These are phyloP conservation scores for Penstemon eatonii DNA, from an alignment of 257 asterid species.

Conservation along the genomic window DNA sequence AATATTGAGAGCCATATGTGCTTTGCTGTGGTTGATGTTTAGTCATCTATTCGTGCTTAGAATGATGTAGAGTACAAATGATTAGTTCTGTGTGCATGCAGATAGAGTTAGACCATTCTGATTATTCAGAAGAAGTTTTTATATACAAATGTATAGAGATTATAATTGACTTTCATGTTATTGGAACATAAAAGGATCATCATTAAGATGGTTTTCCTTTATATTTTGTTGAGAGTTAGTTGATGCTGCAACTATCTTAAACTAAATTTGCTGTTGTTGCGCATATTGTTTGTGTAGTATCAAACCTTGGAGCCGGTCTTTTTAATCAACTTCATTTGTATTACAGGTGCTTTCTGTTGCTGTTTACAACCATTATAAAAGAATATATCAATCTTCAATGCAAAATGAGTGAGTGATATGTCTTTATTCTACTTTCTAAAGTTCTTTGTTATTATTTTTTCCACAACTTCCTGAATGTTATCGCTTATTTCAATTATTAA, in stretches of 20 bases:
- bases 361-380: constrained; percentile 90
- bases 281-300: constrained; percentile 8
- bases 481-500: not conserved
- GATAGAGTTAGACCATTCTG: not conserved
- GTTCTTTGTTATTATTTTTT: too few relatives aligned
- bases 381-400: constrained; percentile 55
- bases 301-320: constrained; percentile 16
- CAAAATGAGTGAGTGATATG: constrained; percentile 57
- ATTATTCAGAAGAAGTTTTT: not conserved
- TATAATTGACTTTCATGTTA: not conserved
- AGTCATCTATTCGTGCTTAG: not conserved
- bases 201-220: not conserved
- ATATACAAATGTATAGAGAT: not conserved
- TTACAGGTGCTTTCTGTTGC: constrained; percentile 91
- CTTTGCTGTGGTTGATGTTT: constrained; percentile 2
- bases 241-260: constrained; percentile 1
- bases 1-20: not conserved
- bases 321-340: constrained; percentile 26
- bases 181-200: not conserved
- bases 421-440: not conserved
- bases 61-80: constrained; percentile 1
- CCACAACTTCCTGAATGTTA: too few relatives aligned
- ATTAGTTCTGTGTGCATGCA: too few relatives aligned
- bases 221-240: not conserved
- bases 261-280: not conserved